These are phyloP conservation scores for Albifimbria verrucaria DNA, from an alignment of 2,329 filamentous ascomycete genomes.

Conservation along the genomic window DNA sequence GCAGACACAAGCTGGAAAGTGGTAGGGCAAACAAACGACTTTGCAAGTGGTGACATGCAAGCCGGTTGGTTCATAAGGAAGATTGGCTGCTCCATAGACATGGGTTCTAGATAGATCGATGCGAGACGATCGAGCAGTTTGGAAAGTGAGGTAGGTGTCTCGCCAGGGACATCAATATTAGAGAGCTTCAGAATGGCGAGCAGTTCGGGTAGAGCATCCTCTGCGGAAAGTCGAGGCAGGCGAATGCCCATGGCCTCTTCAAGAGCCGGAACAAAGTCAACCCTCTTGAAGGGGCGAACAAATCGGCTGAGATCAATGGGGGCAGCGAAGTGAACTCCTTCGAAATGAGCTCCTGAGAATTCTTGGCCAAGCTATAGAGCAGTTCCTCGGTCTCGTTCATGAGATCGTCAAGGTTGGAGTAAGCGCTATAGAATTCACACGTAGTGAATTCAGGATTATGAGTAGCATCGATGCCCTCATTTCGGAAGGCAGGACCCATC, in stretches of 20 bases:
- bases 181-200: conserved; percentile 52
- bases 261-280: conserved; percentile 81
- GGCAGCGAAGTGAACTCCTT: conserved; percentile 43
- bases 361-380: conserved; percentile 55
- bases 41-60: conserved; percentile 86
- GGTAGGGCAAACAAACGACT: conserved; percentile 70
- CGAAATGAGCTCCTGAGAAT: conserved; percentile 44
- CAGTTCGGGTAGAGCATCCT: conserved; percentile 57
- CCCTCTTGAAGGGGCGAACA: conserved; percentile 55
- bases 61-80: conserved; percentile 90
- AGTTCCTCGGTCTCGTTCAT: conserved; percentile 74
- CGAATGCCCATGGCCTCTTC: conserved; percentile 62
- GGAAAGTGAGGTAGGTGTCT: conserved; percentile 55
- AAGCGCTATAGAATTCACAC: conserved; percentile 94
- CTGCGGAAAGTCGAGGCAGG: conserved; percentile 60
- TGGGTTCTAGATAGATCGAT: conserved; percentile 72
- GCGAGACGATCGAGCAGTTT: conserved; percentile 80
- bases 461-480: conserved; percentile 85
- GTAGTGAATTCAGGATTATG: conserved; percentile 98
- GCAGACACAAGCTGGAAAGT: conserved; percentile 73
- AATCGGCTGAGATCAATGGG: conserved; percentile 47
- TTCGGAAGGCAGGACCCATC: conserved; percentile 87
- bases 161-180: conserved; percentile 62
- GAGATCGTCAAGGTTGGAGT: conserved; percentile 71
- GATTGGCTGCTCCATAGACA: conserved; percentile 63